A percentile compares a stretch with the other conserved stretches of the same genome.
phyloP scores from a whole-genome alignment of 106 monocot species.

The Dendrobium catenatum region DNA sequence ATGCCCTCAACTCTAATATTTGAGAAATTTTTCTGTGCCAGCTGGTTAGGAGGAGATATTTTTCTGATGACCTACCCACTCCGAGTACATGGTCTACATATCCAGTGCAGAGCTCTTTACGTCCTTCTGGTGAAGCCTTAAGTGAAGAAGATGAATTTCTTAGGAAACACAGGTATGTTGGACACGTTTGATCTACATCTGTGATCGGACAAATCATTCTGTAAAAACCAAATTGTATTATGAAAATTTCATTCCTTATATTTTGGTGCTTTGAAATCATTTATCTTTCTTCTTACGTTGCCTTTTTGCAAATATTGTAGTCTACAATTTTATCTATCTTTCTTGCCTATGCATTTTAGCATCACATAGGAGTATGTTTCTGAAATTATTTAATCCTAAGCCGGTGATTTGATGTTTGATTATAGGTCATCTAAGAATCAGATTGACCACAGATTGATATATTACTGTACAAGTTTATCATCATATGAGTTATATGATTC shows the following conservation, averaged over 20 bases:
- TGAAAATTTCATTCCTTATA: neutral
- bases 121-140: slow-evolving; percentile 33
- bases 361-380: neutral
- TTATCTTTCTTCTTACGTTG: neutral
- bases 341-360: neutral
- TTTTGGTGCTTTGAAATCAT: neutral
- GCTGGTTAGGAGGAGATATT: slow-evolving; percentile 88
- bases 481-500: neutral
- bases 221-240: neutral
- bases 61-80: slow-evolving; percentile 61
- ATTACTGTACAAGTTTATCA: neutral
- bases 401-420: neutral
- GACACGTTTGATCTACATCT: neutral
- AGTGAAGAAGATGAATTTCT: slow-evolving; percentile 63
- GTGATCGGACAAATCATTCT: neutral
- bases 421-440: neutral
- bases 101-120: slow-evolving; percentile 24
- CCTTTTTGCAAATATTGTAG: neutral
- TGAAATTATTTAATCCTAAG: neutral
- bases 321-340: neutral
- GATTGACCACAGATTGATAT: neutral
- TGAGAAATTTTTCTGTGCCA: slow-evolving; percentile 22
- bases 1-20: neutral
- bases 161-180: slow-evolving; percentile 39
- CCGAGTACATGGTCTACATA: slow-evolving; percentile 54